Conservation (phyloP, 148 eudicot species). For the Camellia lanceoleosa region DNA sequence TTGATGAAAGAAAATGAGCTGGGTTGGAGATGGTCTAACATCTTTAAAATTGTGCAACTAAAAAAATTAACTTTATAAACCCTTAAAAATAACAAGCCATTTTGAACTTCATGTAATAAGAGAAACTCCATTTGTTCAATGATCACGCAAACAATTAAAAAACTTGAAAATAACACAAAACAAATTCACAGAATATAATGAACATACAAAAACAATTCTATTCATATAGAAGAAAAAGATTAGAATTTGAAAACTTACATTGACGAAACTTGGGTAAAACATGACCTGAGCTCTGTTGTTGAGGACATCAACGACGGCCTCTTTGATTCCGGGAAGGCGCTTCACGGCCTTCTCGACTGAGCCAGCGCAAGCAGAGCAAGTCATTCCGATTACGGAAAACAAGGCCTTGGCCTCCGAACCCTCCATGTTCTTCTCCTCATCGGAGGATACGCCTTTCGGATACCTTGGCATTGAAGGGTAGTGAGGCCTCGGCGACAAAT, state of each 20-base stretch:
- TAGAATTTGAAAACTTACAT: constrained; percentile 35
- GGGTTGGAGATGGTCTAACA: too few species aligned
- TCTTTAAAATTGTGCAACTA: too few species aligned
- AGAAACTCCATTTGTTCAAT: too few species aligned
- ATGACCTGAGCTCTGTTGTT: constrained; percentile 62
- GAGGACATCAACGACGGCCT: constrained; percentile 69
- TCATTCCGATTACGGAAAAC: constrained; percentile 73
- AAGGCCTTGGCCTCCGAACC: constrained; percentile 48
- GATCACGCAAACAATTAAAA: too few species aligned
- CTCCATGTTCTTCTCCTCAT: constrained; percentile 27
- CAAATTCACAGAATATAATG: too few species aligned
- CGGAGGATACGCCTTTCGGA: constrained; percentile 52
- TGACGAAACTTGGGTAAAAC: constrained; percentile 58
- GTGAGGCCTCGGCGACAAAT: constrained; percentile 53
- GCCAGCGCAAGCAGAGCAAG: constrained; percentile 87
- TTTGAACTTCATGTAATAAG: too few species aligned
- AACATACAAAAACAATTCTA: too few species aligned
- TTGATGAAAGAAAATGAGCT: too few species aligned
- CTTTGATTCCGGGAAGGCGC: constrained; percentile 67
- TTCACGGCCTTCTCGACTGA: constrained; percentile 85
- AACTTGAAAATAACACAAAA: too few species aligned
- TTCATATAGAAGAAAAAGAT: not conserved
- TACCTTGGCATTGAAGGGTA: constrained; percentile 82
- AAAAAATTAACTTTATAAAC: too few species aligned
- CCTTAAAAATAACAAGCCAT: too few species aligned